These are phyloP conservation scores for Calonectria crousiana DNA, from an alignment of 2,329 filamentous ascomycete genomes.

Conservation along the genomic window DNA sequence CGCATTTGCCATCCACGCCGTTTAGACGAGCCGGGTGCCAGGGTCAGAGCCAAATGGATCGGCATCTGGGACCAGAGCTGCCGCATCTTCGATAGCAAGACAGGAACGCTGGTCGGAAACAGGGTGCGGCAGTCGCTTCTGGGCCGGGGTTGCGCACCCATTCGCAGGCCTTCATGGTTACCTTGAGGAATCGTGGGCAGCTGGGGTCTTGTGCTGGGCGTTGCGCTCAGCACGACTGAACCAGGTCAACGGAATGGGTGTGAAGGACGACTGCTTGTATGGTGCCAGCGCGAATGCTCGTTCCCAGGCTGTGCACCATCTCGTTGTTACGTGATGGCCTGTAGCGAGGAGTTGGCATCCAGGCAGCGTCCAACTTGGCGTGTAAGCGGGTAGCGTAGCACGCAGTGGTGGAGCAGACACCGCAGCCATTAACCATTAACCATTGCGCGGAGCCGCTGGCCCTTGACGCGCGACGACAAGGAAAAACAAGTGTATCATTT, in stretches of 20 bases:
- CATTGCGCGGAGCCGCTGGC: not conserved
- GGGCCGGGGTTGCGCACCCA: conserved; percentile 15
- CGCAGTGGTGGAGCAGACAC: not conserved
- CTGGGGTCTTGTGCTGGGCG: not conserved
- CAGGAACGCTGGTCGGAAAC: conserved; percentile 18
- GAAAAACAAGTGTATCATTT: not conserved
- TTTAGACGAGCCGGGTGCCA: conserved; percentile 27
- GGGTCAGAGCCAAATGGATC: conserved; percentile 35
- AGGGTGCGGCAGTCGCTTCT: conserved; percentile 12
- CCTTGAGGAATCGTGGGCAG: not conserved
- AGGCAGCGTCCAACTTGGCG: not conserved
- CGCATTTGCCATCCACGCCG: conserved; percentile 24
- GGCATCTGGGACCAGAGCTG: conserved; percentile 29
- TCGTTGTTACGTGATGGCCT: not conserved
- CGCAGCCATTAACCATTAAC: not conserved
- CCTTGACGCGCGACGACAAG: not conserved
- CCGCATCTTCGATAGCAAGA: conserved; percentile 21
- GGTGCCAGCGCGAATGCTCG: not conserved
- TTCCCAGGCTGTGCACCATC: not conserved
- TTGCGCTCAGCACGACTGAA: not conserved
- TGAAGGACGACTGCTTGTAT: not conserved
- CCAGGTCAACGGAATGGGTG: not conserved
- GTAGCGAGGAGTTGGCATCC: not conserved
- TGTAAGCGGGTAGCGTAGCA: not conserved
- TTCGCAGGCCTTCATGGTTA: not conserved